phyloP scores from a whole-genome alignment of 495 filamentous ascomycete species.

The Aspergillus cristatus region DNA sequence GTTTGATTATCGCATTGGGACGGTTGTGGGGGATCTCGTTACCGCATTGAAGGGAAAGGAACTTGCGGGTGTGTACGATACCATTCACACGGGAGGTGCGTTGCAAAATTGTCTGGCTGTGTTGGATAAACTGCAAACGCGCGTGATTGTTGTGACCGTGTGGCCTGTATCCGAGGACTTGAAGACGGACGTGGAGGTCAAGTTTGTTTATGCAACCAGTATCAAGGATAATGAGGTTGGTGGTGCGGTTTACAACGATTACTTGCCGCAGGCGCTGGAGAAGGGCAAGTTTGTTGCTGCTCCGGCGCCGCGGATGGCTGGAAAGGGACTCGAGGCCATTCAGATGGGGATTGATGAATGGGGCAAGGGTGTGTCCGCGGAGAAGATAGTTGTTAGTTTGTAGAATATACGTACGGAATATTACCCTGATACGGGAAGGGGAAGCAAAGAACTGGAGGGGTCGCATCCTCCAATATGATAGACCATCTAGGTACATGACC shows the following conservation, averaged over 20 bases:
- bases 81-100: slow-evolving; percentile 5
- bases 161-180: slow-evolving; percentile 2
- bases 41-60: slow-evolving; percentile 13
- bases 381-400: slow-evolving; percentile 25
- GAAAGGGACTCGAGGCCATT: slow-evolving; percentile 24
- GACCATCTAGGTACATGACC: too few relatives aligned
- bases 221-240: slow-evolving; percentile 19
- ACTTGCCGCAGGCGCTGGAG: slow-evolving; percentile 24
- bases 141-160: slow-evolving; percentile 12
- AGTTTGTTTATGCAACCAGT: slow-evolving; percentile 8
- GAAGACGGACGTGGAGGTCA: slow-evolving; percentile 5
- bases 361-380: slow-evolving; percentile 25
- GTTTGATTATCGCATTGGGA: slow-evolving; percentile 46
- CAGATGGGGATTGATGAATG: slow-evolving; percentile 25
- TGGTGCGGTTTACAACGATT: slow-evolving; percentile 19
- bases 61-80: slow-evolving; percentile 19
- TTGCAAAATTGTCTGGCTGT: slow-evolving; percentile 13
- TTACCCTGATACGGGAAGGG: too few relatives aligned
- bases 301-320: slow-evolving; percentile 23
- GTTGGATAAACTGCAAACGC: slow-evolving; percentile 1
- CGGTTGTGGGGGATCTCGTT: slow-evolving; percentile 20
- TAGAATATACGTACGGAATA: too few relatives aligned
- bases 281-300: slow-evolving; percentile 8
- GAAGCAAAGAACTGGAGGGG: too few relatives aligned
- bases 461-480: too few relatives aligned